Evolutionary conservation across 331 rosid species (phyloP).

Genomic region (Arachis monticola): DNA sequence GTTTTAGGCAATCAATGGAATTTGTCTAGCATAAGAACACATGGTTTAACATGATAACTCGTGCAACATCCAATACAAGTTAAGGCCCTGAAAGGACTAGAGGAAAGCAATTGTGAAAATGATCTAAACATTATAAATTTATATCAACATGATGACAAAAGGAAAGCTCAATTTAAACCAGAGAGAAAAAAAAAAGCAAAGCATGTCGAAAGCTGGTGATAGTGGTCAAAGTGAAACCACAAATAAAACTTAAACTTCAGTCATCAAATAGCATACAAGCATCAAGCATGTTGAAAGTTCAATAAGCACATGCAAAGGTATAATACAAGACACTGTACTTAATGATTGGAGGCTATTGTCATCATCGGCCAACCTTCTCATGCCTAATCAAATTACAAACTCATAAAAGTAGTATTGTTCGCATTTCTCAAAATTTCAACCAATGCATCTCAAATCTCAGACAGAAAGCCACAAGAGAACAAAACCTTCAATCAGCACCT

Average conservation of each 20-base stretch:
- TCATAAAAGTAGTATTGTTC: constrained; percentile 7
- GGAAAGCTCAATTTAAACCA: neutral
- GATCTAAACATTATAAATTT: neutral
- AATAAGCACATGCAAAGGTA: neutral
- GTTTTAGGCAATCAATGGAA: constrained; percentile 16
- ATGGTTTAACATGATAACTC: constrained; percentile 1
- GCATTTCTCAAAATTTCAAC: neutral
- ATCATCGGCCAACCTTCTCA: neutral
- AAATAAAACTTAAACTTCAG: neutral
- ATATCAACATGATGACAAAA: neutral
- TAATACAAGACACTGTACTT: neutral
- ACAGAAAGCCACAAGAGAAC: neutral
- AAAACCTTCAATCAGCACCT: constrained; percentile 12
- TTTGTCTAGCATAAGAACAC: constrained; percentile 21
- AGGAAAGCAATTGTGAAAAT: neutral
- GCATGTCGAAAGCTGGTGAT: neutral
- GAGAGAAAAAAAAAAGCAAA: neutral
- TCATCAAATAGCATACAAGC: neutral
- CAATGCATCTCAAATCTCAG: constrained; percentile 12
- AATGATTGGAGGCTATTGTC: neutral
- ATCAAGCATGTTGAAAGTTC: neutral
- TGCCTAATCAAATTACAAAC: constrained; percentile 1
- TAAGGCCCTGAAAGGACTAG: neutral
- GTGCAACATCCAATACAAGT: constrained; percentile 26
- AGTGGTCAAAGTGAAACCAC: neutral